phyloP scores from a whole-genome alignment of 2,329 filamentous ascomycete species.

The Sarocladium oryzae region DNA sequence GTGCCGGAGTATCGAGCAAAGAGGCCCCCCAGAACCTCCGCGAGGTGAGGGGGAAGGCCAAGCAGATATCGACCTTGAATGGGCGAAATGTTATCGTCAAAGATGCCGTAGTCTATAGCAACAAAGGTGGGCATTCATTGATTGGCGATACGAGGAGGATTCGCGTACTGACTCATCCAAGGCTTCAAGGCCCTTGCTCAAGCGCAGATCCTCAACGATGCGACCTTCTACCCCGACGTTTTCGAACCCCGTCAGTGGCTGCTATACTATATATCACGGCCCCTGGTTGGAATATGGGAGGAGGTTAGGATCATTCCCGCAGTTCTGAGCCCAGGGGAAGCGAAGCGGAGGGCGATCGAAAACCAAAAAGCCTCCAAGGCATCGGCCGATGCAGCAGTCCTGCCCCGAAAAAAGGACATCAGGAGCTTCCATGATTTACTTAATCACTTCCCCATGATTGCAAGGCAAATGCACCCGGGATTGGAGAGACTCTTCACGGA shows the following conservation, averaged over 20 bases:
- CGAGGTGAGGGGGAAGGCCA: slow-evolving; percentile 86
- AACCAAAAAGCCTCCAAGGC: slow-evolving; percentile 28
- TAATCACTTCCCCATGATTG: slow-evolving; percentile 90
- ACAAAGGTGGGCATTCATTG: slow-evolving; percentile 65
- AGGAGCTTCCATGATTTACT: slow-evolving; percentile 85
- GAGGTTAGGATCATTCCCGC: slow-evolving; percentile 66
- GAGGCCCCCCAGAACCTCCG: slow-evolving; percentile 59
- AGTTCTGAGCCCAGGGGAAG: slow-evolving; percentile 40
- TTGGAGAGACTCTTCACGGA: slow-evolving; percentile 85
- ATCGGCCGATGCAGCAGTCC: slow-evolving; percentile 33
- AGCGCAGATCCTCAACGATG: slow-evolving; percentile 76
- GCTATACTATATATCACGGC: slow-evolving; percentile 89
- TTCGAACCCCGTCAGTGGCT: slow-evolving; percentile 91
- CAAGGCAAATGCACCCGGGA: slow-evolving; percentile 89
- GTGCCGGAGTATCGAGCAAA: slow-evolving; percentile 45
- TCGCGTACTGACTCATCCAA: slow-evolving; percentile 27
- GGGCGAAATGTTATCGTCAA: slow-evolving; percentile 91
- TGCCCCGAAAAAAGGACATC: slow-evolving; percentile 74
- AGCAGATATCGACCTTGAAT: slow-evolving; percentile 89
- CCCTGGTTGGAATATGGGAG: slow-evolving; percentile 78
- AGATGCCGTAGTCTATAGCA: slow-evolving; percentile 87
- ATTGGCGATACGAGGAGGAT: not conserved
- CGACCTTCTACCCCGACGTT: slow-evolving; percentile 83
- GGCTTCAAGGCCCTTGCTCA: slow-evolving; percentile 90
- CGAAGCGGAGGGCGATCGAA: slow-evolving; percentile 31